Percentiles rank a stretch among this genome's conserved stretches.
Evolutionary conservation across 2,329 filamentous ascomycete species (phyloP).

Genomic region (Verticillium nubilum): DNA sequence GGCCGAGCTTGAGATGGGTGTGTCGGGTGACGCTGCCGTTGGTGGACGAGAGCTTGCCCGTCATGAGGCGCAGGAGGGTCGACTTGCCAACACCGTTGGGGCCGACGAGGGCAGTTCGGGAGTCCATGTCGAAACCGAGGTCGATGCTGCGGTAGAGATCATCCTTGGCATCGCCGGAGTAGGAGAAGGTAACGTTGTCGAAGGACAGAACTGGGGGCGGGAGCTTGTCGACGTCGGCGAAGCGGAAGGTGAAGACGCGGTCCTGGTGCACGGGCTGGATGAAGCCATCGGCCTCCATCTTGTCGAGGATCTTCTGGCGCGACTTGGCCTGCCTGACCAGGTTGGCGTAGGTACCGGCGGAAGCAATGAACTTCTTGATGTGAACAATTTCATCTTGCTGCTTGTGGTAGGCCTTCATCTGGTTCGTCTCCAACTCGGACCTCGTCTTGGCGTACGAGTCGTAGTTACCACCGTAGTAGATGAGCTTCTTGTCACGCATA

Average conservation of each 20-base stretch:
- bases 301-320: conserved; percentile 98
- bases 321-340: conserved; percentile 98
- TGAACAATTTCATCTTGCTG: conserved; percentile 98
- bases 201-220: conserved; percentile 94
- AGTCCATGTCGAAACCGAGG: conserved; percentile 99
- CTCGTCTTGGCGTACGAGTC: conserved; percentile 96
- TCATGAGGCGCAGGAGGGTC: conserved; percentile 93
- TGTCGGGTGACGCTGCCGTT: conserved; percentile 79
- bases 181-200: conserved; percentile 96
- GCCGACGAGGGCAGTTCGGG: conserved; percentile 90
- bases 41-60: conserved; percentile 84
- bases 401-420: conserved; percentile 98
- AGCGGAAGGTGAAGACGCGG: conserved; percentile 93
- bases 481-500: conserved; percentile 82
- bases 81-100: conserved; percentile 99
- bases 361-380: conserved; percentile 99
- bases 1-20: conserved; percentile 95
- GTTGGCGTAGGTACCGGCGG: conserved; percentile 99
- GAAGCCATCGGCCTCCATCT: conserved; percentile 98
- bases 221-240: conserved; percentile 98
- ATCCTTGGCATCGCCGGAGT: conserved; percentile 83
- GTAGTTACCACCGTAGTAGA: conserved; percentile 99
- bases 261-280: conserved; percentile 86
- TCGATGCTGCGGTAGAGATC: conserved; percentile 96
- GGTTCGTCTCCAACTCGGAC: conserved; percentile 90